Evolutionary conservation across 768 basidiomycete genomes (phyloP).

Genomic region (Kwoniella bestiolae): DNA sequence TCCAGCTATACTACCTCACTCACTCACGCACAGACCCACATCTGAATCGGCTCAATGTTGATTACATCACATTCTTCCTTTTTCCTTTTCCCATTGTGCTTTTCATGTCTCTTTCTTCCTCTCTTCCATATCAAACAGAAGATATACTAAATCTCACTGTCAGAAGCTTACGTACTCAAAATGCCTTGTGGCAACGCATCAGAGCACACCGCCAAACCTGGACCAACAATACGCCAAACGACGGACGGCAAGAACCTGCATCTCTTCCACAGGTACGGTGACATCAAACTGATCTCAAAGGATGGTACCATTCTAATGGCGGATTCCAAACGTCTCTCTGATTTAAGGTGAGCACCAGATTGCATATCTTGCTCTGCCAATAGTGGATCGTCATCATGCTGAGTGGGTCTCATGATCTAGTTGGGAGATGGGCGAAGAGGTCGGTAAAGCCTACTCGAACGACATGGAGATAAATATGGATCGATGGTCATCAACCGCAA

Average conservation of each 20-base stretch:
- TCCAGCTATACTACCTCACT: no score
- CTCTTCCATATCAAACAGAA: background rate
- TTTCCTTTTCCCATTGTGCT: background rate
- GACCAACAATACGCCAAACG: background rate
- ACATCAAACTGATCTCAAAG: background rate
- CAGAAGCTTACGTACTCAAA: no score
- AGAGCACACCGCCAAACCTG: no score
- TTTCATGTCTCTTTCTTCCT: background rate
- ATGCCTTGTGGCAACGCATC: no score
- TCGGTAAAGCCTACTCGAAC: background rate
- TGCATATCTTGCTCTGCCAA: background rate
- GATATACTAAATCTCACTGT: no score
- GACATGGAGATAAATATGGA: background rate
- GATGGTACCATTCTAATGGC: slow-evolving; percentile 4
- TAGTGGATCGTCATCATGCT: no score
- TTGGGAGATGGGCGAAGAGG: background rate
- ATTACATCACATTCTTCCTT: background rate
- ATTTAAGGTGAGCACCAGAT: background rate
- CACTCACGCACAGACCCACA: background rate
- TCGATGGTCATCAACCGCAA: background rate
- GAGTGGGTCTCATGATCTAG: no score
- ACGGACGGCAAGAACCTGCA: background rate
- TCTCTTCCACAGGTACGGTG: slow-evolving; percentile 1
- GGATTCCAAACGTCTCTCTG: background rate
- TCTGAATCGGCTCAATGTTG: background rate